These are phyloP conservation scores for Erysimum cheiranthoides DNA, from an alignment of 345 rosid species.

Conservation along the genomic window DNA sequence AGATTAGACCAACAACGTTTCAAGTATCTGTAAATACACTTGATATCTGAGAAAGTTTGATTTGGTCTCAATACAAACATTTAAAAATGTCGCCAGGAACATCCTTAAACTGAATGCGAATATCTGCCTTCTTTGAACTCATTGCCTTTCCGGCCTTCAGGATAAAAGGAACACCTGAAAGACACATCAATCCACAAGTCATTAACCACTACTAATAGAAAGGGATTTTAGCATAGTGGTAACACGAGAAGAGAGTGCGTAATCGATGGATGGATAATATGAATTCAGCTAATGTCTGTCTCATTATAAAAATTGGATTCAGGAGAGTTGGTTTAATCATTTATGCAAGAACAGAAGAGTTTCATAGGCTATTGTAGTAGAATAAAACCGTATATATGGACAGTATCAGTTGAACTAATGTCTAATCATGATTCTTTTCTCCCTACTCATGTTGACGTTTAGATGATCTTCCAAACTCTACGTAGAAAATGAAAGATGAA, in stretches of 20 bases:
- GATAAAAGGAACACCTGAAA: constrained; percentile 92
- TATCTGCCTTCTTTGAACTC: constrained; percentile 97
- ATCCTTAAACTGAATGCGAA: constrained; percentile 97
- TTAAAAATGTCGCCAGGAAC: constrained; percentile 97
- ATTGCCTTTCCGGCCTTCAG: constrained; percentile 98
- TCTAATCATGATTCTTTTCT: constrained; percentile 7
- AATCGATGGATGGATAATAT: background rate
- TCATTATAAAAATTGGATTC: background rate
- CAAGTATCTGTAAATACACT: constrained; percentile 13
- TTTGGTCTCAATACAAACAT: constrained; percentile 53
- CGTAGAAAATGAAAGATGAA: constrained; percentile 24
- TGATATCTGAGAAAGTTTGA: constrained; percentile 11
- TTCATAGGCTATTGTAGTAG: background rate
- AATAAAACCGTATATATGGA: background rate
- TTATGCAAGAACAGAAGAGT: constrained; percentile 2
- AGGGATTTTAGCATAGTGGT: constrained; percentile 17
- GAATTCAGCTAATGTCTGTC: constrained; percentile 3
- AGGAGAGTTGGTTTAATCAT: constrained; percentile 6
- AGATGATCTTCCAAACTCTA: constrained; percentile 17
- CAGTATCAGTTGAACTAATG: background rate
- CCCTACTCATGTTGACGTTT: background rate
- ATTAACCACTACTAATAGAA: constrained; percentile 8
- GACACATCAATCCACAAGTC: constrained; percentile 28
- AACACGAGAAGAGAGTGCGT: background rate
- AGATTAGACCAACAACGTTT: background rate